These are phyloP conservation scores for Wickerhamiella dianesei DNA, from an alignment of 805 yeast species.

Conservation along the genomic window DNA sequence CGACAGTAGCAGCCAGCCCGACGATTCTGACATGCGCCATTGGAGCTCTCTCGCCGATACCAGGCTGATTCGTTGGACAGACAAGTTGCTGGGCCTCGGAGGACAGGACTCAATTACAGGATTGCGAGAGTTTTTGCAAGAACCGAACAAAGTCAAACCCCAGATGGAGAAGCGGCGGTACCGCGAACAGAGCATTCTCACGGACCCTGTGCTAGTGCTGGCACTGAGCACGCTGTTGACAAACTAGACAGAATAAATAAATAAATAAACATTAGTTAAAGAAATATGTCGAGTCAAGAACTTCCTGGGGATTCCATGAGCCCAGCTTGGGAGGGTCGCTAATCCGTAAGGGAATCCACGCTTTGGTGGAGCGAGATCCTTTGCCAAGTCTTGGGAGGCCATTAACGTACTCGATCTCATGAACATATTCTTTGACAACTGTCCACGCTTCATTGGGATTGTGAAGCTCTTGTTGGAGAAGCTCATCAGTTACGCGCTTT, in stretches of 20 bases:
- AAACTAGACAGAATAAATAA: not conserved
- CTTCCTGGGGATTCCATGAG: slow-evolving; percentile 53
- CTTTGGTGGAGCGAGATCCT: slow-evolving; percentile 10
- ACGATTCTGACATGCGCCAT: not conserved
- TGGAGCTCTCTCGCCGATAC: not conserved
- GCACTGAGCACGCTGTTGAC: slow-evolving; percentile 6
- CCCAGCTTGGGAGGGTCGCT: slow-evolving; percentile 65
- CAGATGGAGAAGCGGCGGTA: slow-evolving; percentile 4
- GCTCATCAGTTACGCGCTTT: slow-evolving; percentile 18
- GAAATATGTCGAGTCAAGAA: slow-evolving; percentile 60
- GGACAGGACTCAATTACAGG: not conserved
- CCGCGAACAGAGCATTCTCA: slow-evolving; percentile 4
- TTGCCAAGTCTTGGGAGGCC: slow-evolving; percentile 7
- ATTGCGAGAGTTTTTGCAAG: not conserved
- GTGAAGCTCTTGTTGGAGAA: no score
- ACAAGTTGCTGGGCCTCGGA: not conserved
- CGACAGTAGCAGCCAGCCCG: not conserved
- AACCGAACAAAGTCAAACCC: slow-evolving; percentile 1
- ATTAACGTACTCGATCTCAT: slow-evolving; percentile 37
- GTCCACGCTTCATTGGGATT: slow-evolving; percentile 34
- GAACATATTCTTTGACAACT: not conserved
- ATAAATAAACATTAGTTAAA: slow-evolving; percentile 28
- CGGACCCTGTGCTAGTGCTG: slow-evolving; percentile 11
- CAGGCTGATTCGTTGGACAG: not conserved
- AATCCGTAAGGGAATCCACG: slow-evolving; percentile 49